Evolutionary conservation across 2,329 filamentous ascomycete species (phyloP).

Genomic region (Amylocarpus encephaloides): DNA sequence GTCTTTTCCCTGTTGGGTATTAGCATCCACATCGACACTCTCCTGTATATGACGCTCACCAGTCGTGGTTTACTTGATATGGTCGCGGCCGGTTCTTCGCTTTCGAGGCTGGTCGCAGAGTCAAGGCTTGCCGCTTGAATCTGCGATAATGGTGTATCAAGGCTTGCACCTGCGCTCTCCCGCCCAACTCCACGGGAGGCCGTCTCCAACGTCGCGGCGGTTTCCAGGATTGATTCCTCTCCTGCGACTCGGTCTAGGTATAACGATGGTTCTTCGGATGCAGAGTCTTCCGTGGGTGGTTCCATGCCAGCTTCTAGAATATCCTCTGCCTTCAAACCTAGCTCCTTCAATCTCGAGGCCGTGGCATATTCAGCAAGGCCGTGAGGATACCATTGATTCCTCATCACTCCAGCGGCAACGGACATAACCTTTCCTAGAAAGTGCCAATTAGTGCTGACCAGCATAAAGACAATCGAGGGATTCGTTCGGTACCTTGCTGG

Average conservation of each 20-base stretch:
- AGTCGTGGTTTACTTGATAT: too few species aligned
- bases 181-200: too few species aligned
- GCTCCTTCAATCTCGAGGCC: conserved; percentile 36
- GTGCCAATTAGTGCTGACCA: conserved; percentile 20
- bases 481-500: conserved; percentile 33
- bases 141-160: too few species aligned
- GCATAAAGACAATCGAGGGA: neutral
- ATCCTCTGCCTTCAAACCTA: conserved; percentile 38
- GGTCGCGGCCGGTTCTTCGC: too few species aligned
- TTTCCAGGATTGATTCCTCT: too few species aligned
- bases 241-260: neutral
- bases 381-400: conserved; percentile 47
- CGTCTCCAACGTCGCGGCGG: too few species aligned
- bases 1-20: conserved; percentile 20
- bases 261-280: conserved; percentile 3
- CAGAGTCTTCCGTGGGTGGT: conserved; percentile 4
- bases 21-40: conserved; percentile 7
- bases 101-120: too few species aligned
- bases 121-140: too few species aligned
- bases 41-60: neutral
- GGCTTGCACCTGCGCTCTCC: too few species aligned
- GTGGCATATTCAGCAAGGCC: conserved; percentile 47
- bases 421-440: conserved; percentile 44
- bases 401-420: conserved; percentile 46
- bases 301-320: conserved; percentile 35